Conservation (phyloP, 148 eudicot species). For the Suaeda aralocaspica region DNA sequence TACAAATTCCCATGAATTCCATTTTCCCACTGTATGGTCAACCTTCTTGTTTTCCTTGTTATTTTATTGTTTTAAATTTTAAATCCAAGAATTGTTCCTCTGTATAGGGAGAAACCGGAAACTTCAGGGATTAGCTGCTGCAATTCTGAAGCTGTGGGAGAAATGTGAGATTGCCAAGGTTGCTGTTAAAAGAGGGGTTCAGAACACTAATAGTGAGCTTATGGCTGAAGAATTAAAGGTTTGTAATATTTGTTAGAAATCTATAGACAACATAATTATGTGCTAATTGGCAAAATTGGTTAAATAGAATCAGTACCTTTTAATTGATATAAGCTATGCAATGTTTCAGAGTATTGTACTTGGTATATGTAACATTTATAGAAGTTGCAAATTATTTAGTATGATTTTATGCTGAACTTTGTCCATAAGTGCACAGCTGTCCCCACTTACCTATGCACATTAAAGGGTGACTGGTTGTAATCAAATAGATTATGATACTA, state of each 20-base stretch:
- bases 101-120: conserved; percentile 81
- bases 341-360: background rate
- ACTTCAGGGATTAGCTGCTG: conserved; percentile 87
- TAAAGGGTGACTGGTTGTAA: background rate
- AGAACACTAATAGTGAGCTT: conserved; percentile 76
- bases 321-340: background rate
- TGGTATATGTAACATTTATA: background rate
- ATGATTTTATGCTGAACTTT: too few relatives aligned
- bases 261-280: background rate
- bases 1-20: too few relatives aligned
- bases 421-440: background rate
- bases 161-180: conserved; percentile 94
- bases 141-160: conserved; percentile 93
- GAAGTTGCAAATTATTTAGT: background rate
- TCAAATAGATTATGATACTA: background rate
- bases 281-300: background rate
- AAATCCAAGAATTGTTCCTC: too few relatives aligned
- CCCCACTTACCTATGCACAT: background rate
- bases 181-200: conserved; percentile 90
- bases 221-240: conserved; percentile 98
- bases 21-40: too few relatives aligned
- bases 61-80: too few relatives aligned
- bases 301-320: background rate
- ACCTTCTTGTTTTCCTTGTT: too few relatives aligned
- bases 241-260: background rate